Base-by-base conservation (phyloP, 345 rosid genomes). In the Populus pruinosa region DNA sequence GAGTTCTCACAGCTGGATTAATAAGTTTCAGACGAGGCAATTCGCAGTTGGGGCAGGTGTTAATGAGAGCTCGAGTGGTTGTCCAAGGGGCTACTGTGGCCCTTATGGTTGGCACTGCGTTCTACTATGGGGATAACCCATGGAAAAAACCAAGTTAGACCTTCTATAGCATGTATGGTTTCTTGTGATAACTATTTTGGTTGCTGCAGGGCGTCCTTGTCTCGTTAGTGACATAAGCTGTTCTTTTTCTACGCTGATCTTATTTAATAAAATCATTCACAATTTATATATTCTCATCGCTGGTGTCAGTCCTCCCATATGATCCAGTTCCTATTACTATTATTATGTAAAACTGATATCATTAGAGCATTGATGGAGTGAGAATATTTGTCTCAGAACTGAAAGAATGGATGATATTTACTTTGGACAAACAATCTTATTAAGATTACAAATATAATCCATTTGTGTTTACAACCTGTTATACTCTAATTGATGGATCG, bases 1-100 rank as follows among this genome's bases (percentile, higher is more conserved):
- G 99, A 80, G 99, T 96, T 77, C 97, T 96, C 7, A 93, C 97
- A 0, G 99, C 98, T 2, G 99, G 98, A n/a, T 83, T 96, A 78
- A 85, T 92, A 77, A 92, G 97, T 86, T 92, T 92, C 87, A 88
- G 87, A 75, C 81, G 64, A 80, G 97, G 95, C 41, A 91, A 92
- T 85, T 89, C 95, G 72, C 88, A 82, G 56, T 64, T 92, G 81
- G 94, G 95, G 77, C 95, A 92, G 89, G 72, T 74, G 59, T 80
- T 92, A 80, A 92, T 92, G 97, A 83, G 97, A 85, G 97, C 95
- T 70, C 80, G 97, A 41, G 97, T 92, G 66, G 91, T 87, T 14
- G 97, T 87, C 72, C 95, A 92, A 74, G 97, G 97, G 77, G 97
- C 93, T 77, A 92, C 97, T 0, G 95, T 92, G 21, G 97, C 93